Conservation (phyloP, 257 asterid species). For the Petunia axillaris region DNA sequence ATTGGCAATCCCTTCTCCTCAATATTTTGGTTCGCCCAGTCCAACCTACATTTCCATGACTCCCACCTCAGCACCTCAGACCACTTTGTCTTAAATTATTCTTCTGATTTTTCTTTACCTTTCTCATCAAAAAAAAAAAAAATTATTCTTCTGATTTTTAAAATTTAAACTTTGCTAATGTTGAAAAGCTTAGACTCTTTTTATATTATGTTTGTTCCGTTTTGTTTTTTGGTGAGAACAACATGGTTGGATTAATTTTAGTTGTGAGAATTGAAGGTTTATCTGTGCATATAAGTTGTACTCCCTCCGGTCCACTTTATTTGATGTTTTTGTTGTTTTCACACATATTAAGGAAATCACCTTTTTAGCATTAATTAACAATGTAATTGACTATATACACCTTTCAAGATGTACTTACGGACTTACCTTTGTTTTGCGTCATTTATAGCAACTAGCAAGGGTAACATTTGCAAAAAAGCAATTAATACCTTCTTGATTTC, state of each 20-base stretch:
- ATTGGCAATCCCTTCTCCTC: neutral
- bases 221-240: neutral
- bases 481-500: too few species aligned
- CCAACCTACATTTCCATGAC: neutral
- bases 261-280: slow-evolving; percentile 7
- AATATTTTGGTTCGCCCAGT: neutral
- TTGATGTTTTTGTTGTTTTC: too few species aligned
- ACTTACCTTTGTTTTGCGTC: too few species aligned
- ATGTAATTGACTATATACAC: too few species aligned
- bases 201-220: neutral
- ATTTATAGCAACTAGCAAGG: too few species aligned
- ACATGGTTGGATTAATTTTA: slow-evolving; percentile 7
- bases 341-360: too few species aligned
- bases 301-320: too few species aligned
- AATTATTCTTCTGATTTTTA: neutral
- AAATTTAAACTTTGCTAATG: neutral
- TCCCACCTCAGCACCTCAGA: slow-evolving; percentile 7
- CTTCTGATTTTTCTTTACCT: too few species aligned
- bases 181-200: neutral
- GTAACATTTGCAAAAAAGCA: too few species aligned
- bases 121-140: too few species aligned
- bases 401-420: too few species aligned
- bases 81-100: neutral
- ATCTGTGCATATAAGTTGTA: neutral
- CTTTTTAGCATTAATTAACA: too few species aligned